Conservation (phyloP, 2,329 filamentous ascomycete genomes). For the Myriosclerotinia scirpicola region DNA sequence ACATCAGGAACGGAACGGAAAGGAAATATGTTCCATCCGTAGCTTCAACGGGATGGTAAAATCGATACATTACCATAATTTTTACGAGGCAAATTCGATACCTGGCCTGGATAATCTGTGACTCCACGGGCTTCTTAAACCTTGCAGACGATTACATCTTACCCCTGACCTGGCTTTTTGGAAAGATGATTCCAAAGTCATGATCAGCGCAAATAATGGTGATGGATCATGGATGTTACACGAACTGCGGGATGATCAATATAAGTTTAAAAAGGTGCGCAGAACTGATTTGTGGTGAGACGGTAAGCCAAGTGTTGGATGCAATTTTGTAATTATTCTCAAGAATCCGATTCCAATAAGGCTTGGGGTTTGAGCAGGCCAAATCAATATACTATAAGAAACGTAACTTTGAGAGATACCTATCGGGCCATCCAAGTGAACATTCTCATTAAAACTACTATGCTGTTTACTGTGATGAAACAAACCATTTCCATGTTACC, state of each 20-base stretch:
- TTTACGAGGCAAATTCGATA: neutral
- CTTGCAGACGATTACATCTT: neutral
- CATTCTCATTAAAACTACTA: neutral
- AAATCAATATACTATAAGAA: neutral
- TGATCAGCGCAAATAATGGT: neutral
- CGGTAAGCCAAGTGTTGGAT: constrained; percentile 1
- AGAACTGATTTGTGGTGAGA: neutral
- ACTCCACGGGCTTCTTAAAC: neutral
- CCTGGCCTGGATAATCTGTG: neutral
- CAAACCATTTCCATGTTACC: too few species aligned
- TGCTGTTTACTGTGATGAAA: constrained; percentile 5
- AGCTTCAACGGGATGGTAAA: neutral
- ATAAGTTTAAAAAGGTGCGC: neutral
- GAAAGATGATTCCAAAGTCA: neutral
- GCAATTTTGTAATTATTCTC: neutral
- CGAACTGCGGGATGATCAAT: constrained; percentile 17
- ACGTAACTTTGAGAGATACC: neutral
- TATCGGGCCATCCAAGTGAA: neutral
- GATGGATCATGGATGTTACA: neutral
- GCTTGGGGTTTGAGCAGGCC: neutral
- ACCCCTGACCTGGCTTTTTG: neutral
- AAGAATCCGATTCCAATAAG: neutral
- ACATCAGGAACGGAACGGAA: constrained; percentile 1
- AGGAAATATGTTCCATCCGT: neutral
- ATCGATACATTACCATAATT: neutral